Base-by-base conservation (phyloP, 768 basidiomycete species). In the Flagelloscypha sp. region DNA sequence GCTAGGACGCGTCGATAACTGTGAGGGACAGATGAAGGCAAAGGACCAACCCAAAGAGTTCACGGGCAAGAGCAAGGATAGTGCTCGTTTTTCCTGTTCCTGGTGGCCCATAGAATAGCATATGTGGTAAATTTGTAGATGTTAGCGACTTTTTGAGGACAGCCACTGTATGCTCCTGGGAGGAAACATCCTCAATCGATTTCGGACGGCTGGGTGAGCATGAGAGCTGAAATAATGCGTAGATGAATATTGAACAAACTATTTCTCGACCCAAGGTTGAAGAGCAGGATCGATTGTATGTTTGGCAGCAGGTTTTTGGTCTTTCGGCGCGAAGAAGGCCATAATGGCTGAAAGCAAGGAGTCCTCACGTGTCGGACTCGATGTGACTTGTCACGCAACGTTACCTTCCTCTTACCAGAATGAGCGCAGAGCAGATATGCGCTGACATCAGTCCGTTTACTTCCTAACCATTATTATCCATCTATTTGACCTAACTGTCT, bases 201-300 rank as follows among this genome's bases (percentile, higher is more conserved):
- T 88, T 89, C 31, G 95, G 95, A 33, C 95, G 86, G 55, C 92
- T 97, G 53, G 18, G 31, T 23, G 27, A 18, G 7, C 13, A 18
- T 34, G 20, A 36, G 35, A 39, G 24, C 42, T 16, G n/a, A 27
- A 47, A 30, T 31, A 23, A 29, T 29, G 18, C 18, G 5, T 6
- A 9, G 11, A 34, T 30, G n/a, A 27, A 21, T n/a, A 6, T 10
- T 22, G 7, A 61, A n/a, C 76, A 33, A 27, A 93, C 92, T 98
- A 99, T 74, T 97, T 97, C 63, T 99, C 95, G 0, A 99, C 92
- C 95, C 95, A 99, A 42, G 95, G 90, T 52, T 90, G 87, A 24
- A 76, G 55, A 15, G 63, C 66, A 9, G 76, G 76, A 37, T 78
- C 76, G 7, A 67, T 58, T 1, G 49, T 42, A 36, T 73, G 72